Conservation (phyloP, 2,329 filamentous ascomycete species). For the Fusarium palustre region DNA sequence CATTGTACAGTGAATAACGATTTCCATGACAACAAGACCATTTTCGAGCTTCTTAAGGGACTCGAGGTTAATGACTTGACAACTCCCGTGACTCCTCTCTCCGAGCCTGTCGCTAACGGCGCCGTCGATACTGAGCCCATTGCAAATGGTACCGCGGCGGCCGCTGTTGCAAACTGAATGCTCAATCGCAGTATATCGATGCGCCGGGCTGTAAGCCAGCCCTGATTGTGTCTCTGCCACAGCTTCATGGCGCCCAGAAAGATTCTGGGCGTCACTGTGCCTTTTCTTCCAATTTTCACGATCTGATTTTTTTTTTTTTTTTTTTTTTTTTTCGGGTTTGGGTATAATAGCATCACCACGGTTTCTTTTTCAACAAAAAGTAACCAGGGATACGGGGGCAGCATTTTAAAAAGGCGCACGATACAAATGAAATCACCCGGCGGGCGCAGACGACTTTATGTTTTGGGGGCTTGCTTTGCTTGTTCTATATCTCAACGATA, state of each 20-base stretch:
- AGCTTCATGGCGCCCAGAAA: constrained; percentile 26
- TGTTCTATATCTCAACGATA: constrained; percentile 57
- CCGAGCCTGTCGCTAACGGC: constrained; percentile 39
- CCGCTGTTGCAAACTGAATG: constrained; percentile 32
- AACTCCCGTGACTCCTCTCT: constrained; percentile 46
- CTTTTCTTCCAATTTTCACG: constrained; percentile 34
- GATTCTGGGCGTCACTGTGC: constrained; percentile 34
- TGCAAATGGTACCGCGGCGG: constrained; percentile 23
- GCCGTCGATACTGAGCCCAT: constrained; percentile 15
- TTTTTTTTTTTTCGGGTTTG: constrained; percentile 30
- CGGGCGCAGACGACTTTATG: constrained; percentile 48
- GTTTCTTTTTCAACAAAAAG: constrained; percentile 60
- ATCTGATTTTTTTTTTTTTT: constrained; percentile 10
- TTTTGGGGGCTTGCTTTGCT: constrained; percentile 51
- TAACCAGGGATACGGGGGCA: constrained; percentile 50
- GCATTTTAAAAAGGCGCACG: constrained; percentile 45
- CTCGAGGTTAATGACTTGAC: constrained; percentile 76
- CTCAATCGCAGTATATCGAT: constrained; percentile 2
- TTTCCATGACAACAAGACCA: constrained; percentile 84
- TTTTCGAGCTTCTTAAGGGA: constrained; percentile 88
- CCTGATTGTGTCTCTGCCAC: constrained; percentile 8
- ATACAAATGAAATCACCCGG: constrained; percentile 43
- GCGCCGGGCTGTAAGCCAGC: constrained; percentile 7
- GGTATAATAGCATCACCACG: constrained; percentile 46
- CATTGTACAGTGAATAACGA: constrained; percentile 85